Conservation (phyloP, 805 yeast genomes). For the Saturnispora quitensis region DNA sequence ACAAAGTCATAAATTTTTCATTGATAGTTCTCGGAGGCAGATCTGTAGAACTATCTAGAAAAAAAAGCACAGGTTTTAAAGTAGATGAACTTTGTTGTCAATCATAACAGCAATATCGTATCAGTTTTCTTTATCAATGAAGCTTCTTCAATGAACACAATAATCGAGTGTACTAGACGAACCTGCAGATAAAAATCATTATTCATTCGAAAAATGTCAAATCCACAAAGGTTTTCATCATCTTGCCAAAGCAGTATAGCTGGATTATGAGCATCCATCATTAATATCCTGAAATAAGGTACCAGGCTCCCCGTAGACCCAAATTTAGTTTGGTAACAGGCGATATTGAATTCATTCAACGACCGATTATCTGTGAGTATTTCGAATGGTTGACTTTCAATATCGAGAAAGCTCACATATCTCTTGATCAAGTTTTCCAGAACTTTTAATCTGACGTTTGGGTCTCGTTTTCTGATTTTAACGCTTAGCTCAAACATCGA, state of each 20-base stretch:
- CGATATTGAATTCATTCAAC: not conserved
- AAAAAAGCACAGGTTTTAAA: not conserved
- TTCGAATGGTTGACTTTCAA: not conserved
- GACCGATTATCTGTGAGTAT: not conserved
- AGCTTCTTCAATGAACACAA: constrained; percentile 8
- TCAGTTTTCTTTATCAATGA: not conserved
- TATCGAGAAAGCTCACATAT: not conserved
- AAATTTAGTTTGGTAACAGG: not conserved
- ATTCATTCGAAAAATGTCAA: constrained; percentile 4
- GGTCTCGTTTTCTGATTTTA: not conserved
- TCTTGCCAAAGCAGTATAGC: constrained; percentile 15
- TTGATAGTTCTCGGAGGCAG: not conserved
- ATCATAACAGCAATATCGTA: not conserved
- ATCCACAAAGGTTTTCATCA: constrained; percentile 12
- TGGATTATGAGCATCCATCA: constrained; percentile 10
- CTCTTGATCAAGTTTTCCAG: not conserved
- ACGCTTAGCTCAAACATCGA: not conserved
- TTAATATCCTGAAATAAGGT: constrained; percentile 10
- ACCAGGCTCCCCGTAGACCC: not conserved
- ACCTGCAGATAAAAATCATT: not conserved
- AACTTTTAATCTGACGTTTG: not conserved
- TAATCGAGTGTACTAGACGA: constrained; percentile 10
- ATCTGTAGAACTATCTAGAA: not conserved
- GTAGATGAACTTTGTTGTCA: not conserved
- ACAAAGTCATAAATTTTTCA: not conserved